Conservation (phyloP, 2,329 filamentous ascomycete species). For the Tolypocladium amazonense region DNA sequence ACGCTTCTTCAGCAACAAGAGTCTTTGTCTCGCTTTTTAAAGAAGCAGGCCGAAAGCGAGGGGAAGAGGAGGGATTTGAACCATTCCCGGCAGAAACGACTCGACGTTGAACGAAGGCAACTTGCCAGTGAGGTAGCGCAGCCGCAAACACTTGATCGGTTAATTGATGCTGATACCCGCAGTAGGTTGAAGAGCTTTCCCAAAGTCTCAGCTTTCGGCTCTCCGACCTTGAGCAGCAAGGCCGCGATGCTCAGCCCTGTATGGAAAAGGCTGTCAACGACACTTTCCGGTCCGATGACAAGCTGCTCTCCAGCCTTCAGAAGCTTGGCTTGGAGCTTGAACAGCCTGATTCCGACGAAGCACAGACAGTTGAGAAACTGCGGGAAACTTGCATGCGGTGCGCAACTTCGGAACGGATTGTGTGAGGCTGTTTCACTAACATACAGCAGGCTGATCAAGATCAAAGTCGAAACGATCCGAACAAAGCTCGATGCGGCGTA, state of each 20-base stretch:
- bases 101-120: constrained; percentile 27
- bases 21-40: constrained; percentile 42
- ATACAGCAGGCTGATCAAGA: constrained; percentile 39
- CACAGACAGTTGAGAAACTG: constrained; percentile 42
- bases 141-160: not conserved
- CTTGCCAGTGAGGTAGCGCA: constrained; percentile 29
- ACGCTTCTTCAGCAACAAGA: constrained; percentile 50
- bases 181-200: constrained; percentile 36
- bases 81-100: constrained; percentile 13
- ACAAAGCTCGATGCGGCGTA: constrained; percentile 46
- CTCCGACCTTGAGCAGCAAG: constrained; percentile 40
- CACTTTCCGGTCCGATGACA: constrained; percentile 51
- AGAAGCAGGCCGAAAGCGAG: constrained; percentile 22
- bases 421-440: not conserved
- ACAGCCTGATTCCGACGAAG: constrained; percentile 38
- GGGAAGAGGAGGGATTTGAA: constrained; percentile 18
- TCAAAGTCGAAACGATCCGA: constrained; percentile 42
- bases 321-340: constrained; percentile 54
- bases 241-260: constrained; percentile 28
- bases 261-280: constrained; percentile 38
- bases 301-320: constrained; percentile 52
- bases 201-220: constrained; percentile 34
- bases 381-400: constrained; percentile 47
- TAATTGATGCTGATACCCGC: not conserved
- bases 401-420: not conserved